These are phyloP conservation scores for Gryganskiella cystojenkinii DNA, from an alignment of 192 early-diverging fungal species.

Conservation along the genomic window DNA sequence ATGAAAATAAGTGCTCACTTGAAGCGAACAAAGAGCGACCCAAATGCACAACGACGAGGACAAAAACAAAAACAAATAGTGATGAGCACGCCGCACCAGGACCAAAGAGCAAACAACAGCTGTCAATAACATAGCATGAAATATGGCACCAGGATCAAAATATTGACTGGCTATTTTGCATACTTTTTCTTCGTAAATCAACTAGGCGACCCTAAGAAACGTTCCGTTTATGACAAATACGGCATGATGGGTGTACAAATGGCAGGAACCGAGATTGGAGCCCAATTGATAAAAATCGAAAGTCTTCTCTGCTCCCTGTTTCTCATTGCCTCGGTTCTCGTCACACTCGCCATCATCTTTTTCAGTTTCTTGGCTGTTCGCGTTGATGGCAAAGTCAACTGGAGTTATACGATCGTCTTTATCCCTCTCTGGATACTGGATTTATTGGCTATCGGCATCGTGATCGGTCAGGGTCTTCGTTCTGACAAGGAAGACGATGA, in stretches of 20 bases:
- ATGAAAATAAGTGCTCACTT: background rate
- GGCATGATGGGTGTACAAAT: slow-evolving; percentile 82
- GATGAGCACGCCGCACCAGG: no score
- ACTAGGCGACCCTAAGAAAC: slow-evolving; percentile 82
- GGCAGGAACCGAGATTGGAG: slow-evolving; percentile 75
- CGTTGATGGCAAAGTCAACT: slow-evolving; percentile 75
- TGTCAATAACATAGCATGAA: background rate
- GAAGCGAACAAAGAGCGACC: no score
- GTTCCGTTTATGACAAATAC: slow-evolving; percentile 92
- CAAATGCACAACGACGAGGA: no score
- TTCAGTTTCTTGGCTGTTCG: slow-evolving; percentile 83
- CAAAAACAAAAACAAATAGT: background rate
- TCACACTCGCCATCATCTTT: slow-evolving; percentile 81
- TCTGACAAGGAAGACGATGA: slow-evolving; percentile 58
- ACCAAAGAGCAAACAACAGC: background rate
- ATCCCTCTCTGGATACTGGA: slow-evolving; percentile 87
- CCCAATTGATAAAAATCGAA: slow-evolving; percentile 74
- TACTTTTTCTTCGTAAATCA: no score
- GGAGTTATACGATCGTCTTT: slow-evolving; percentile 82
- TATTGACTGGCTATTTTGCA: background rate
- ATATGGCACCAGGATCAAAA: background rate
- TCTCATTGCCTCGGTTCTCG: slow-evolving; percentile 58
- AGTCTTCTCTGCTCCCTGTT: slow-evolving; percentile 71
- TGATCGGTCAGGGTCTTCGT: slow-evolving; percentile 32
- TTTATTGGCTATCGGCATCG: slow-evolving; percentile 51